Percentiles rank a stretch among this genome's conserved stretches.
Evolutionary conservation across 352 stramenopile genomes (phyloP).

Genomic region (Phytophthora sansomeana): DNA sequence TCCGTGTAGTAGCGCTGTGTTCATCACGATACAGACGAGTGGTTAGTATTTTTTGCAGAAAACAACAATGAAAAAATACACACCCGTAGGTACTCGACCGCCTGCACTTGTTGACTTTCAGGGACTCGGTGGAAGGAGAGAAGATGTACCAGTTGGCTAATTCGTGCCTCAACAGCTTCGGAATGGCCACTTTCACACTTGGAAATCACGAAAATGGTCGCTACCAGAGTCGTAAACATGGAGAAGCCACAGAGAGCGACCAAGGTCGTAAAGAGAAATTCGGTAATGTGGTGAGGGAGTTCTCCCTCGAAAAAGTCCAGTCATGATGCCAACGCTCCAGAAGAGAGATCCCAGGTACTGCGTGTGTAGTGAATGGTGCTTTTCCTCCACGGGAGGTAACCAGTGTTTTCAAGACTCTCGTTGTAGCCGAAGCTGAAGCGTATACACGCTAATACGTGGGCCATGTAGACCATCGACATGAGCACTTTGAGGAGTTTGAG

Average conservation of each 20-base stretch:
- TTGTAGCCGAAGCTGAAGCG: slow-evolving; percentile 73
- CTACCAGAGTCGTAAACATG: slow-evolving; percentile 73
- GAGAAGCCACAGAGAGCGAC: slow-evolving; percentile 77
- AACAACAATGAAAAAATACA: slow-evolving; percentile 4
- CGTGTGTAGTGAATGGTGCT: slow-evolving; percentile 34
- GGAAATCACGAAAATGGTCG: slow-evolving; percentile 84
- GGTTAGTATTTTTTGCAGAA: neutral
- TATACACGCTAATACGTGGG: slow-evolving; percentile 66
- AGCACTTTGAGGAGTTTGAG: slow-evolving; percentile 63
- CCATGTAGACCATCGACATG: slow-evolving; percentile 55
- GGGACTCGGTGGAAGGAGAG: slow-evolving; percentile 74
- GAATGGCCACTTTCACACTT: slow-evolving; percentile 76
- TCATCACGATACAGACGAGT: neutral
- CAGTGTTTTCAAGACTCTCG: slow-evolving; percentile 53
- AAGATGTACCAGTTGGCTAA: slow-evolving; percentile 80
- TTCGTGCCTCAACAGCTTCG: slow-evolving; percentile 64
- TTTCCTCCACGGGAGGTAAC: slow-evolving; percentile 40
- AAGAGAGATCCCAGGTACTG: slow-evolving; percentile 66
- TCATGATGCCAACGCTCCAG: slow-evolving; percentile 74
- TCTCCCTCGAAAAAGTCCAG: slow-evolving; percentile 80
- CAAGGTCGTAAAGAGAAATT: slow-evolving; percentile 74
- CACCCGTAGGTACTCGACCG: slow-evolving; percentile 73
- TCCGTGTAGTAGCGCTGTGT: slow-evolving; percentile 70
- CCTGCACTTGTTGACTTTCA: slow-evolving; percentile 60
- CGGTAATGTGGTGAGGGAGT: slow-evolving; percentile 46